Percentiles rank a stretch among this genome's conserved stretches.
phyloP scores from a whole-genome alignment of 441 rosid genomes.

The Pelargonium myrrhifolium region DNA sequence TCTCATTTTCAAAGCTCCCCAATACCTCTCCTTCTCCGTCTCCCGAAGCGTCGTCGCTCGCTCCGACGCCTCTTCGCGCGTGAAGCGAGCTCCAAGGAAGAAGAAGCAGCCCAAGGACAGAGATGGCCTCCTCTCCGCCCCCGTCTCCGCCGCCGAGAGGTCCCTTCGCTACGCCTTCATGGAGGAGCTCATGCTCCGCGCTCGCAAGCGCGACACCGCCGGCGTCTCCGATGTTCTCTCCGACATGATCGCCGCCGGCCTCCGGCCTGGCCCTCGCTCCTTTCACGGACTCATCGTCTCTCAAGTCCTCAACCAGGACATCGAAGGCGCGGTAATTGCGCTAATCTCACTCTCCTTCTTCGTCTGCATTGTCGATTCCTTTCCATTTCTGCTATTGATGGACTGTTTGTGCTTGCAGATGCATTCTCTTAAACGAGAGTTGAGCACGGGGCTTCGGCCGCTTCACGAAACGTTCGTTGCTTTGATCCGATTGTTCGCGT shows the following conservation, averaged over 20 bases:
- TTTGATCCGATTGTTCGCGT: conserved; percentile 60
- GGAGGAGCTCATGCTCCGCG: conserved; percentile 85
- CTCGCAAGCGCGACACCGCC: conserved; percentile 53
- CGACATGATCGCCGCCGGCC: conserved; percentile 94
- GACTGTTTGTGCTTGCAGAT: conserved; percentile 40
- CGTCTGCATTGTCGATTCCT: not conserved
- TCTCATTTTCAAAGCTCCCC: not conserved
- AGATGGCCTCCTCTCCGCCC: conserved; percentile 3
- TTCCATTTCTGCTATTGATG: not conserved
- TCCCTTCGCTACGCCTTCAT: conserved; percentile 71
- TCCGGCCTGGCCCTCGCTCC: conserved; percentile 84
- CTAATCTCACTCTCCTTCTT: not conserved
- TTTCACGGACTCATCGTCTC: conserved; percentile 86
- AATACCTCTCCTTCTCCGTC: not conserved
- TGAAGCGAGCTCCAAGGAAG: not conserved
- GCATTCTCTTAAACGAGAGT: conserved; percentile 78
- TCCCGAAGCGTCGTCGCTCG: not conserved
- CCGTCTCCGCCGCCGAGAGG: conserved; percentile 72
- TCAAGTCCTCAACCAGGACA: conserved; percentile 57
- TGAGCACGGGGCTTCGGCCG: conserved; percentile 71
- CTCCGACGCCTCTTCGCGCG: not conserved
- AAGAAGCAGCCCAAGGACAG: not conserved
- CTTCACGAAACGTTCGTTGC: conserved; percentile 78
- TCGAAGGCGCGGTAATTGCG: conserved; percentile 68
- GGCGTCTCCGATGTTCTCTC: conserved; percentile 74